Evolutionary conservation across 805 yeast species (phyloP), one percentile per base, ranked within the genome.

Genomic region (Metschnikowia drakensbergensis): DNA sequence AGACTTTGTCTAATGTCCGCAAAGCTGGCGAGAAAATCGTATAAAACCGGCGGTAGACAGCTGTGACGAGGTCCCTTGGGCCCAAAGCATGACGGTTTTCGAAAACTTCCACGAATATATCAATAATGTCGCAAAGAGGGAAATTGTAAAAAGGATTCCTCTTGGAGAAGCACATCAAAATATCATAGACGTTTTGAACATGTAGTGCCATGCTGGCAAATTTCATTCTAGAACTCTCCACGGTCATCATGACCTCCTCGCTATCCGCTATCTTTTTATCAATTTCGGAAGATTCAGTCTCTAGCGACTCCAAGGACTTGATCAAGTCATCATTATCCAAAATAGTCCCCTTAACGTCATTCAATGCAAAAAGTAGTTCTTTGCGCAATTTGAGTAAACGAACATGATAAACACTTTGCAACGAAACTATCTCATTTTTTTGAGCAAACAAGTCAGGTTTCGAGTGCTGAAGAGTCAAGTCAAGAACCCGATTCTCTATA

Each of bases 371-470:
- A 50, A 91, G 68, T 6, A 91, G 69, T 7, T 76, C 74, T 5
- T 70, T 66, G 55, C 90, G 96, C 23, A 88, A 69, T 0, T 59
- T 57, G 37, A 76, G 72, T 42, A 91, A 64, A 11, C 74, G 75
- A 1, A 72, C 72, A 45, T 74, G 76, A 57, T 82, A 87, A 41
- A 81, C 86, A 10, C 84, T 76, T 53, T 82, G 84, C 5, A 82
- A 63, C 42, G 74, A 73, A 13, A 79, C 60, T 46, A 88, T 61
- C 37, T 79, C 83, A 1, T 67, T 54, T 48, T 91, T 71, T 57
- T 82, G 76, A 4, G 57, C 54, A 45, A 86, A 89, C 6, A 88
- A 63, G 6, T 84, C 92, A 0, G 97, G 96, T 27, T 75, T 71
- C 51, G 80, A 79, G 8, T 68, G 64, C 29, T 69, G 63, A 35